Conservation (phyloP, 2,329 filamentous ascomycete genomes). For the Exserohilum rostratum region DNA sequence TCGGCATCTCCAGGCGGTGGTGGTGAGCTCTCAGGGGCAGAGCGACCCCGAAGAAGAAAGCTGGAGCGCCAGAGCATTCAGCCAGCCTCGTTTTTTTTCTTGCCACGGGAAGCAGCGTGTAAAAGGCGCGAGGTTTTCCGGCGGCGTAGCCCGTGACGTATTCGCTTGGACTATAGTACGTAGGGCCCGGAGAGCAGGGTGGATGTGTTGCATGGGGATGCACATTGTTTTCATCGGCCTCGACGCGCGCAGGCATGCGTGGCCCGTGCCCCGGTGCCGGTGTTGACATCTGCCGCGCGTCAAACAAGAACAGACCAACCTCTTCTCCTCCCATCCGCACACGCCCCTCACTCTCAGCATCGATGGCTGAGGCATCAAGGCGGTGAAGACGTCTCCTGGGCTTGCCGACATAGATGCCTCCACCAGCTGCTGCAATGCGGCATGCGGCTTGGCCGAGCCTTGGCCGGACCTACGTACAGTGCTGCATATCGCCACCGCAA, state of each 20-base stretch:
- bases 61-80: conserved; percentile 9
- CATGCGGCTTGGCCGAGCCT: conserved; percentile 4
- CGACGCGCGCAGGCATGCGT: neutral
- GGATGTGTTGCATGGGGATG: conserved; percentile 5
- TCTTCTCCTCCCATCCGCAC: neutral
- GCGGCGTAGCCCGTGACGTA: conserved; percentile 7
- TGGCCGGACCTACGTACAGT: neutral
- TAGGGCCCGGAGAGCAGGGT: conserved; percentile 1
- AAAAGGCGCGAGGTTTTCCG: neutral
- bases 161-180: conserved; percentile 5
- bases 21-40: conserved; percentile 14
- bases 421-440: neutral
- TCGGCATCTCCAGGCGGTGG: conserved; percentile 2
- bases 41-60: conserved; percentile 10
- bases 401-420: neutral
- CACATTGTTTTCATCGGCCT: conserved; percentile 1
- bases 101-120: neutral
- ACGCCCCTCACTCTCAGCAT: too few relatives aligned
- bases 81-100: neutral
- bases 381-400: neutral
- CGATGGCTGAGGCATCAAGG: neutral
- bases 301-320: conserved; percentile 3
- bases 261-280: neutral
- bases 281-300: conserved; percentile 4
- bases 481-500: conserved; percentile 1